Evolutionary conservation across 768 basidiomycete genomes (phyloP), one percentile per base, ranked within the genome.

Genomic region (Boletus rex-veris): DNA sequence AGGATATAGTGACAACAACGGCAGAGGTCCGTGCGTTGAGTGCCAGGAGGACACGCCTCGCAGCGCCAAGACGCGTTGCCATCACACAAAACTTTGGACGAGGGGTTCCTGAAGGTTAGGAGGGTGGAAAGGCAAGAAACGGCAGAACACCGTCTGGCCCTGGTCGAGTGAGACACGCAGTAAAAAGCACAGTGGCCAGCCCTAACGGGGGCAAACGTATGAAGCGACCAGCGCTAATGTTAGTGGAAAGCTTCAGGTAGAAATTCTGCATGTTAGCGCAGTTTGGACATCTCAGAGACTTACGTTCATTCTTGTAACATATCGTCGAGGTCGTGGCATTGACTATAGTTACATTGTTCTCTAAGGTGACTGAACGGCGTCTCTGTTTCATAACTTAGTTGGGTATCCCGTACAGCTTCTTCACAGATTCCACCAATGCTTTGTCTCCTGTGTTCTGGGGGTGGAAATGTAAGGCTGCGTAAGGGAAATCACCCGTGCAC

Each of bases 381-480:
- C 7, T 28, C 28, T 28, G 28, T 28, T 28, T 28, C 8, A 36
- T 14, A 36, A 16, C 12, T 52, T 39, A 45, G 44, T 45, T 45
- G 16, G 43, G 43, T 39, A 52, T 38, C 15, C 51, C 51, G 37
- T 52, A 52, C 19, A 62, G 40, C 38, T 57, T 53, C 54, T 91
- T 92, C 46, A 86, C 84, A 49, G 74, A 64, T 36, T 77, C 71
- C 5, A 92, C 80, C 1, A 79, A 81, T 12, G 78, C 78, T 41
- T 71, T 64, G 57, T 87, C 76, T 7, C 90, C 90, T 2, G 87
- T 90, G 58, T 85, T 88, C 90, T 84, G 63, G n/a, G 35, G 16
- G 28, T n/a, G 18, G 26, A 38, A 28, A 18, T 19, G 30, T 54
- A 40, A 40, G 18, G 15, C 10, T 24, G 33, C 16, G 19, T 11